Conservation (phyloP, 176 grass and related monocot species). For the Cenchrus fungigraminus region DNA sequence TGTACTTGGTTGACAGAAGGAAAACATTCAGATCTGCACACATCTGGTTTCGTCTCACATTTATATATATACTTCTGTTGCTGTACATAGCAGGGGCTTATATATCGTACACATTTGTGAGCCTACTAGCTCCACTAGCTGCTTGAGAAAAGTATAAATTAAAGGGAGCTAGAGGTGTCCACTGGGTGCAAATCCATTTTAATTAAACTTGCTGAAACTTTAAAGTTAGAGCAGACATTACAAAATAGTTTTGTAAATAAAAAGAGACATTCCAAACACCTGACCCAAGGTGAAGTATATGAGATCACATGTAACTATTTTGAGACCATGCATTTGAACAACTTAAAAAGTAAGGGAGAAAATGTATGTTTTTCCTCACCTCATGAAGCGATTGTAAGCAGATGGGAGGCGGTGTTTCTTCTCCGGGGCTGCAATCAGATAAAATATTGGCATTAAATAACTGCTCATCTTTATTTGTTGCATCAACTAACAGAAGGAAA, state of each 20-base stretch:
- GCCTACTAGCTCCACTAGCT: not conserved
- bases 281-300: not conserved
- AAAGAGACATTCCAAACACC: not conserved
- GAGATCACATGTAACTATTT: conserved; percentile 40
- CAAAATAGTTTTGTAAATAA: not conserved
- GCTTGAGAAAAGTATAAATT: not conserved
- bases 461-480: not conserved
- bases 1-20: not conserved
- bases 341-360: not conserved
- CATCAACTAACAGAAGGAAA: not conserved
- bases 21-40: not conserved
- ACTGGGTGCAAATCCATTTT: not conserved
- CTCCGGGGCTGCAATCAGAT: conserved; percentile 70
- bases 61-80: not conserved
- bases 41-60: not conserved
- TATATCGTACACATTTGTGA: not conserved
- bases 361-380: conserved; percentile 34
- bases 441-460: conserved; percentile 23
- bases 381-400: conserved; percentile 97
- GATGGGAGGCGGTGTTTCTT: conserved; percentile 92
- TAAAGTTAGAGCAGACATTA: not conserved
- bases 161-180: not conserved
- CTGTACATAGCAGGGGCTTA: not conserved
- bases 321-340: conserved; percentile 6
- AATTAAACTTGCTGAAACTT: not conserved